phyloP scores from a whole-genome alignment of 2,329 filamentous ascomycete genomes.

The Helicocarpus griseus region DNA sequence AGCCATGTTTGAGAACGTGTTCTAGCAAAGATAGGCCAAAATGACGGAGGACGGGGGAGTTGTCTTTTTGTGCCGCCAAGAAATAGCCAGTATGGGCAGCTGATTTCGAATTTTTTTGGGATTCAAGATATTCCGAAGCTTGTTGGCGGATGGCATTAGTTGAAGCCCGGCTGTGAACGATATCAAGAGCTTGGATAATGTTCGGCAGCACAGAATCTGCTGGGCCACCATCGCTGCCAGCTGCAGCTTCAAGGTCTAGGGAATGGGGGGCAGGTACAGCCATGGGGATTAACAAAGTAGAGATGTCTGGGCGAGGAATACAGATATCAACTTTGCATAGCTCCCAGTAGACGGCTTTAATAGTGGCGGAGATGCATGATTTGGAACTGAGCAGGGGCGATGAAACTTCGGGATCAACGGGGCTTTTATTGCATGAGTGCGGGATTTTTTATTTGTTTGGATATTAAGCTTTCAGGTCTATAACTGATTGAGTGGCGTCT shows the following conservation, averaged over 20 bases:
- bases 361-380: neutral
- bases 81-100: constrained; percentile 78
- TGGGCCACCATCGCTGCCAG: constrained; percentile 3
- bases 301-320: neutral
- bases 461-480: neutral
- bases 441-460: neutral
- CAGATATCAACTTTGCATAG: neutral
- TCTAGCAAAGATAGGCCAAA: constrained; percentile 90
- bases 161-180: constrained; percentile 75
- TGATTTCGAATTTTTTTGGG: constrained; percentile 67
- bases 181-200: constrained; percentile 75
- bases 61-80: constrained; percentile 64
- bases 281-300: constrained; percentile 1
- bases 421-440: neutral
- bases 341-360: neutral
- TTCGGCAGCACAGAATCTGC: constrained; percentile 15
- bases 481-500: neutral
- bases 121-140: constrained; percentile 77
- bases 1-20: constrained; percentile 77
- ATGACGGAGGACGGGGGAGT: constrained; percentile 76
- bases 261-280: constrained; percentile 2
- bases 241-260: constrained; percentile 3
- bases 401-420: neutral
- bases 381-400: neutral
- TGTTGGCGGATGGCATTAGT: constrained; percentile 71